phyloP scores from a whole-genome alignment of 768 basidiomycete genomes.

The Mycena metata region DNA sequence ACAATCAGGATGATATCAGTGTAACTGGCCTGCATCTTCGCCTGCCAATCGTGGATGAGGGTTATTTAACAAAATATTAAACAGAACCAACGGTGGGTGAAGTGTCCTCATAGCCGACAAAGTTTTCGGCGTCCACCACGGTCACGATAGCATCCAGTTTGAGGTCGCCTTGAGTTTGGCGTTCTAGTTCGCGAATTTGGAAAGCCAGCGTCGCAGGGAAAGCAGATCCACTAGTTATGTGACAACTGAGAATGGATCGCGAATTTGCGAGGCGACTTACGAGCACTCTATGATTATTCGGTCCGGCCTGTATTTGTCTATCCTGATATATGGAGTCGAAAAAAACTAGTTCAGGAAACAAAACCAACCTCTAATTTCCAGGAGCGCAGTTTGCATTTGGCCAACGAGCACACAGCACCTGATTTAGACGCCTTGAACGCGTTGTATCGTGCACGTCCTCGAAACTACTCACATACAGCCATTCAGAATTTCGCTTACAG shows the following conservation, averaged over 20 bases:
- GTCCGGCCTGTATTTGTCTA: conserved; percentile 88
- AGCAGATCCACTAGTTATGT: conserved; percentile 81
- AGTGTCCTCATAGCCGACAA: conserved; percentile 92
- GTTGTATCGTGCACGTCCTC: neutral
- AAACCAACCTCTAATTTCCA: conserved; percentile 84
- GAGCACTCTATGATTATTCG: conserved; percentile 97
- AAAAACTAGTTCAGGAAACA: neutral
- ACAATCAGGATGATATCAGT: conserved; percentile 92
- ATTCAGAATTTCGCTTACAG: conserved; percentile 94
- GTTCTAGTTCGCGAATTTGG: conserved; percentile 92
- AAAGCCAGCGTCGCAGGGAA: conserved; percentile 97
- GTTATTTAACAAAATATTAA: neutral
- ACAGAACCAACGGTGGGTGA: conserved; percentile 69
- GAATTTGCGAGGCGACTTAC: conserved; percentile 58
- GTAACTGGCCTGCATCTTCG: conserved; percentile 95
- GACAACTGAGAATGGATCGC: neutral
- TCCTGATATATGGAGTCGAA: conserved; percentile 5
- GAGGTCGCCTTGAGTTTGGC: conserved; percentile 78
- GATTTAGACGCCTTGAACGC: neutral
- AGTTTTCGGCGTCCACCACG: conserved; percentile 93
- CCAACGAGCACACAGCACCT: conserved; percentile 97
- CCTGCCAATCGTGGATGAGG: conserved; percentile 45
- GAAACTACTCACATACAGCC: conserved; percentile 85
- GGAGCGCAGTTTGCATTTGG: conserved; percentile 90
- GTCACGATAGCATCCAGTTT: conserved; percentile 93